These are phyloP conservation scores for Gastroboletus turbinatus DNA, from an alignment of 1,284 basidiomycete species.

Conservation along the genomic window DNA sequence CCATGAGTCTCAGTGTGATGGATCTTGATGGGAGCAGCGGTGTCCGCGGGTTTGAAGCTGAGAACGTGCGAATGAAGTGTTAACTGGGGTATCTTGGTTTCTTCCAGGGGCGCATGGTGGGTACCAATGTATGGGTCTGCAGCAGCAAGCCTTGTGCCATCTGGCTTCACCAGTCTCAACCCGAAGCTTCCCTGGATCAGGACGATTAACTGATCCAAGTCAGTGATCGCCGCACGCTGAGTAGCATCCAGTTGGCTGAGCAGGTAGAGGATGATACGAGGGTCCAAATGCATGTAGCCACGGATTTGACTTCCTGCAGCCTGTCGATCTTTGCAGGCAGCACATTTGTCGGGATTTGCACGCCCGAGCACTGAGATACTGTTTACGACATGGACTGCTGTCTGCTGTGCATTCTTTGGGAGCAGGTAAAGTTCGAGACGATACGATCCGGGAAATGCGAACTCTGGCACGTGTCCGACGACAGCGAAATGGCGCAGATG, in stretches of 20 bases:
- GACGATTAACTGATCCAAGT: neutral
- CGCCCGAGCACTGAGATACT: conserved; percentile 17
- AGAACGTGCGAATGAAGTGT: conserved; percentile 10
- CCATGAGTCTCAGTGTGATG: neutral
- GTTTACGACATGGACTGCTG: conserved; percentile 6
- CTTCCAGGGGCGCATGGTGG: neutral
- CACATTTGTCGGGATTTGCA: conserved; percentile 2
- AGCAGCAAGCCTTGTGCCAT: conserved; percentile 13
- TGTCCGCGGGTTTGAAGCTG: neutral
- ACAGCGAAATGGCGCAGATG: conserved; percentile 11
- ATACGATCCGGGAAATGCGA: conserved; percentile 19
- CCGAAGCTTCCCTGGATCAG: conserved; percentile 11
- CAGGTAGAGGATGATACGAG: conserved; percentile 16
- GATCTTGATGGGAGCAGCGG: neutral
- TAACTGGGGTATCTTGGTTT: conserved; percentile 2
- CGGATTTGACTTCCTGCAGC: conserved; percentile 8
- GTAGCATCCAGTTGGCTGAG: neutral
- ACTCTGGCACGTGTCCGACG: conserved; percentile 14
- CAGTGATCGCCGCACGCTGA: neutral
- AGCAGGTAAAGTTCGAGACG: conserved; percentile 19
- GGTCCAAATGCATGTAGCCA: conserved; percentile 18
- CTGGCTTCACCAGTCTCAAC: conserved; percentile 14
- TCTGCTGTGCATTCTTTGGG: neutral
- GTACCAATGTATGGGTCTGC: neutral
- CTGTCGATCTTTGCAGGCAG: conserved; percentile 13